Conservation (phyloP, 1,284 basidiomycete genomes). For the Pseudozyma sp. region DNA sequence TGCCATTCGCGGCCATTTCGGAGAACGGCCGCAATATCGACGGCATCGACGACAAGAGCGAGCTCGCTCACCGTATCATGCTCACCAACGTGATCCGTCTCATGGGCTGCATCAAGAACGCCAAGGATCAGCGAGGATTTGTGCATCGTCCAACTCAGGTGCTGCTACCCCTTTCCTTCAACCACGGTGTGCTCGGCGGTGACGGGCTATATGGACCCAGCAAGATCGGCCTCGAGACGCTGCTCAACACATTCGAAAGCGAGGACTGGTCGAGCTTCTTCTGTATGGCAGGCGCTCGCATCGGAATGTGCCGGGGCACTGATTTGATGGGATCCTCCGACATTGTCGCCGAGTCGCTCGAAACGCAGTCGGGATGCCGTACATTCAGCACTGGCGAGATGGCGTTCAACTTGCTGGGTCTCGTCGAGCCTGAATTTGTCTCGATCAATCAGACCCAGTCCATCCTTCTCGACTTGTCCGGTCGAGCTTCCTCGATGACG, state of each 20-base stretch:
- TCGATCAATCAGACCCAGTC: conserved; percentile 99
- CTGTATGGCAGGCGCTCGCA: conserved; percentile 95
- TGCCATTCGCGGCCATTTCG: conserved; percentile 96
- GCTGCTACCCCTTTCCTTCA: conserved; percentile 94
- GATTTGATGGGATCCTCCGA: conserved; percentile 96
- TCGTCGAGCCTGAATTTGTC: conserved; percentile 96
- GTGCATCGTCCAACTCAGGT: conserved; percentile 98
- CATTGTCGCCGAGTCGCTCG: conserved; percentile 91
- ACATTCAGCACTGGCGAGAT: conserved; percentile 99
- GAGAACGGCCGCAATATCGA: conserved; percentile 99
- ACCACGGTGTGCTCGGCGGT: conserved; percentile 96
- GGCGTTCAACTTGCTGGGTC: conserved; percentile 98
- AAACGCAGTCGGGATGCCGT: conserved; percentile 85
- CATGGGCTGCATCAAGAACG: conserved; percentile 93
- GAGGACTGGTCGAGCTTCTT: conserved; percentile 94
- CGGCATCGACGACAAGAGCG: conserved; percentile 93
- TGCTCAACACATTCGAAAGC: conserved; percentile 98
- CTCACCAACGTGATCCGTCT: conserved; percentile 87
- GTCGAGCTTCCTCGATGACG: conserved; percentile 20
- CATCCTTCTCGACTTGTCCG: conserved; percentile 91
- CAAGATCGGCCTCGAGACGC: conserved; percentile 95
- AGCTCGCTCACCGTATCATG: conserved; percentile 93
- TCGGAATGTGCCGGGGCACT: conserved; percentile 86
- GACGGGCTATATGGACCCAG: conserved; percentile 98
- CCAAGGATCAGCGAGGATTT: conserved; percentile 95